Conservation (phyloP, 2,329 filamentous ascomycete genomes). For the Trichoderma oligosporum region DNA sequence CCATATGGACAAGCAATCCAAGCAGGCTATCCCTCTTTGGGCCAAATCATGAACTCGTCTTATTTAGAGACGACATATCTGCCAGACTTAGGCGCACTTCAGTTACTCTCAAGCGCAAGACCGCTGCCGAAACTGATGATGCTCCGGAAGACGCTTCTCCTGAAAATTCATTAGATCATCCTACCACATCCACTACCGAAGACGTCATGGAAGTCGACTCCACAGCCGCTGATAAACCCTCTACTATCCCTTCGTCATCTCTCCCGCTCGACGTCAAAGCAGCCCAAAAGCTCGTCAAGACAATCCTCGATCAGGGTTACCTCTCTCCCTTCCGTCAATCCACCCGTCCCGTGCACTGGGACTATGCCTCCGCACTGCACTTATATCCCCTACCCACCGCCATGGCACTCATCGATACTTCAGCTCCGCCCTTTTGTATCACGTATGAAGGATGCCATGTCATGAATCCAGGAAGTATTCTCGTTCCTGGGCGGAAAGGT, state of each 20-base stretch:
- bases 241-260: slow-evolving; percentile 20
- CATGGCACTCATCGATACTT: slow-evolving; percentile 76
- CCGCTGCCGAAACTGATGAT: slow-evolving; percentile 31
- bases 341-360: slow-evolving; percentile 82
- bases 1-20: slow-evolving; percentile 87
- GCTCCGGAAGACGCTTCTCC: neutral
- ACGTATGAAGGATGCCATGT: slow-evolving; percentile 96
- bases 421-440: slow-evolving; percentile 76
- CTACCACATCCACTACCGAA: slow-evolving; percentile 21
- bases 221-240: slow-evolving; percentile 24
- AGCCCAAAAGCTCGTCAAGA: slow-evolving; percentile 80
- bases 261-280: slow-evolving; percentile 50
- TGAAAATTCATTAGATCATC: neutral
- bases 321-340: slow-evolving; percentile 82
- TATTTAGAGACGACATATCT: slow-evolving; percentile 84
- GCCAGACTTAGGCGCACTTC: slow-evolving; percentile 72
- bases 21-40: slow-evolving; percentile 80
- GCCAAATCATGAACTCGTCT: slow-evolving; percentile 77
- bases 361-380: slow-evolving; percentile 70
- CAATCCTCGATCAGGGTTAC: slow-evolving; percentile 84
- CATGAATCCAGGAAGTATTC: slow-evolving; percentile 81
- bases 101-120: slow-evolving; percentile 59
- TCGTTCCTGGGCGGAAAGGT: slow-evolving; percentile 64
- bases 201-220: slow-evolving; percentile 43
- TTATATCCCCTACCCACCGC: slow-evolving; percentile 86